A percentile compares a stretch with the other conserved stretches of the same genome.
Conservation (phyloP, 2,329 filamentous ascomycete species). For the Chrysoporthe deuterocubensis region DNA sequence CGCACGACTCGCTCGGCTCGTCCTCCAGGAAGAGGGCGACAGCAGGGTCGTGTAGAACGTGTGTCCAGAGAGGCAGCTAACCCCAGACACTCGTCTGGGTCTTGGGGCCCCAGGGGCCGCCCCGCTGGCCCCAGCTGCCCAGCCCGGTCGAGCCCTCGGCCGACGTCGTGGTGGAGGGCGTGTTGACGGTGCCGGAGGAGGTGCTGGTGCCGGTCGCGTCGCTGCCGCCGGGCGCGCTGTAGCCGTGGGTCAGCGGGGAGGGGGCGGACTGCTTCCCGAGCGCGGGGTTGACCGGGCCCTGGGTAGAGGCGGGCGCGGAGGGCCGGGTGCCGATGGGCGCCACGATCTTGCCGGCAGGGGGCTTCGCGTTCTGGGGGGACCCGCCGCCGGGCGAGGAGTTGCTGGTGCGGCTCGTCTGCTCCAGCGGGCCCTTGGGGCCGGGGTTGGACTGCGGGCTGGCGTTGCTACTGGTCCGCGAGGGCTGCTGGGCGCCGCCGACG, state of each 20-base stretch:
- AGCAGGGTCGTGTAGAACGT: no score
- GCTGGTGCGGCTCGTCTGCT: slow-evolving; percentile 77
- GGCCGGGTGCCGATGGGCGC: slow-evolving; percentile 94
- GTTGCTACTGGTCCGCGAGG: slow-evolving; percentile 79
- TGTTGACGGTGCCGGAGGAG: slow-evolving; percentile 60
- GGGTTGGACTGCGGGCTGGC: slow-evolving; percentile 78
- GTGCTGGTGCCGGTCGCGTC: slow-evolving; percentile 52
- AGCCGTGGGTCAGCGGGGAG: slow-evolving; percentile 82
- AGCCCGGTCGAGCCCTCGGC: slow-evolving; percentile 48
- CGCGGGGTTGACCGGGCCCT: slow-evolving; percentile 58
- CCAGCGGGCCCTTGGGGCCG: slow-evolving; percentile 63
- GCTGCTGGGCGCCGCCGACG: slow-evolving; percentile 55
- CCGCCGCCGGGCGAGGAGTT: slow-evolving; percentile 79
- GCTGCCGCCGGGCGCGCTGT: slow-evolving; percentile 55
- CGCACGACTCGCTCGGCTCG: background rate
- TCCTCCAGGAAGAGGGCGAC: background rate
- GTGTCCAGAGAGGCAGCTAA: slow-evolving; percentile 46
- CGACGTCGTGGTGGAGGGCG: slow-evolving; percentile 47
- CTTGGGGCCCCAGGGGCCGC: slow-evolving; percentile 71
- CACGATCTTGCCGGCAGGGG: slow-evolving; percentile 64
- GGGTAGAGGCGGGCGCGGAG: slow-evolving; percentile 50
- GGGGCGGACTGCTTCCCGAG: slow-evolving; percentile 83
- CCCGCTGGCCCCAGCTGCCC: slow-evolving; percentile 53
- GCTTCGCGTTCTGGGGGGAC: slow-evolving; percentile 69
- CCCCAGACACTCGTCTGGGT: slow-evolving; percentile 90